phyloP scores from a whole-genome alignment of 192 early-diverging fungal species.

The Ambispora gerdemannii region DNA sequence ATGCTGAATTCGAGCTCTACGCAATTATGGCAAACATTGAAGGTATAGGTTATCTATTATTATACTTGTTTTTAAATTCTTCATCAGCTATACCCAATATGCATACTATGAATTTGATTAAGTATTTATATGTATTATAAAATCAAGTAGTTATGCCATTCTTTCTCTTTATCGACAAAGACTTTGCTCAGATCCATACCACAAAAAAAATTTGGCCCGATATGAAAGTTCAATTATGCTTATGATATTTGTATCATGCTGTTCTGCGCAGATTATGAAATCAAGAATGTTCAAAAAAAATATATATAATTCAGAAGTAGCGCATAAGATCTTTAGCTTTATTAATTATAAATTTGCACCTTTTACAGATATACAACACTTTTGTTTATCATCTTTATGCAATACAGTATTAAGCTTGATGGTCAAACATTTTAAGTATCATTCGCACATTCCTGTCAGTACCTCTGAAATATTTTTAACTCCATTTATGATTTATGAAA shows the following conservation, averaged over 20 bases:
- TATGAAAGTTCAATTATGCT: not conserved
- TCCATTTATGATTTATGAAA: too few species aligned
- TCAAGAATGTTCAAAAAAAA: too few species aligned
- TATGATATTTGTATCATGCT: not conserved
- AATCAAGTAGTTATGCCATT: too few species aligned
- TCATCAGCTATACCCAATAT: not conserved
- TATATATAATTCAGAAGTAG: not conserved
- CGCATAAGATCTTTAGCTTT: not conserved
- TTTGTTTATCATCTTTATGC: too few species aligned
- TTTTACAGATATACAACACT: too few species aligned
- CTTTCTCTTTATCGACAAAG: conserved; percentile 1
- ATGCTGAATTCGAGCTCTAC: not conserved
- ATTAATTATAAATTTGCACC: not conserved
- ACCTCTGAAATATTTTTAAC: too few species aligned
- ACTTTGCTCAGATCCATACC: not conserved
- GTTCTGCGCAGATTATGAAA: not conserved
- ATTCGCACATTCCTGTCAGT: too few species aligned
- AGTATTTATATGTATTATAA: not conserved
- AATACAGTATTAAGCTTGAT: too few species aligned
- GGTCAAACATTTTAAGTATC: too few species aligned
- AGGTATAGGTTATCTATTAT: not conserved
- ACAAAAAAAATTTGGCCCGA: not conserved
- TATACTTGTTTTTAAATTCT: not conserved
- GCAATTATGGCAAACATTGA: not conserved
- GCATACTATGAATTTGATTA: not conserved